A percentile compares a stretch with the other conserved stretches of the same genome.
Evolutionary conservation across 163 green algal genomes (phyloP).

Genomic region (Chlamydomonas reinhardtii): DNA sequence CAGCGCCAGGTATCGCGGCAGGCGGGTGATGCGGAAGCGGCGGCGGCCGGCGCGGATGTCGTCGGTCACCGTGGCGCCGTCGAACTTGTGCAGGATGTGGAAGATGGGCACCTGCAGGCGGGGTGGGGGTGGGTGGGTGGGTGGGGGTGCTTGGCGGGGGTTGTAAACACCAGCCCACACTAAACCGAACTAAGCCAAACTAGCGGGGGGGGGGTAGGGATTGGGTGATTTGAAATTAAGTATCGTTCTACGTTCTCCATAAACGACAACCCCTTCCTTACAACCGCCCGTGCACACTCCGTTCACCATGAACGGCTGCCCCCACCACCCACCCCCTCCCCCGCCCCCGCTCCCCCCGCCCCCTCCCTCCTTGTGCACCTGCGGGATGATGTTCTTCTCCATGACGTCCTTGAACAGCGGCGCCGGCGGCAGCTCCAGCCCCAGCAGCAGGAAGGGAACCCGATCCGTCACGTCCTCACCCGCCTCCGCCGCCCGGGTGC

Average conservation of each 20-base stretch:
- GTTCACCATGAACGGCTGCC: neutral
- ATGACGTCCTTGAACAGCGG: conserved; percentile 92
- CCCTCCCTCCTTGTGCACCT: conserved; percentile 68
- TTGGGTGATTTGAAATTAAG: too few species aligned
- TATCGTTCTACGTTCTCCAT: too few species aligned
- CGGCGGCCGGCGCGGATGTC: conserved; percentile 84
- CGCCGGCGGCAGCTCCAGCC: conserved; percentile 90
- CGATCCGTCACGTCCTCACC: conserved; percentile 70
- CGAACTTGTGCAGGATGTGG: conserved; percentile 95
- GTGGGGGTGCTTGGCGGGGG: neutral
- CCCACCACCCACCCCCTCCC: neutral
- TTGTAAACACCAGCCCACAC: too few species aligned
- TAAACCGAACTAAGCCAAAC: too few species aligned
- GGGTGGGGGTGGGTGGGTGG: neutral
- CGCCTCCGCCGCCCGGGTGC: conserved; percentile 56
- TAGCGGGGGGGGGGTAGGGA: too few species aligned
- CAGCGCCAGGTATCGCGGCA: conserved; percentile 90
- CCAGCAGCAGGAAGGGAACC: conserved; percentile 88
- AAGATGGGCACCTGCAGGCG: conserved; percentile 91
- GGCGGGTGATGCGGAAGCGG: conserved; percentile 82
- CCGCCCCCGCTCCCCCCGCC: neutral
- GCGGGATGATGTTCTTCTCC: conserved; percentile 96
- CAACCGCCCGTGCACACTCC: too few species aligned
- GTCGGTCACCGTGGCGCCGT: conserved; percentile 83
- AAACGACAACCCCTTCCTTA: too few species aligned